Evolutionary conservation across 192 early-diverging fungal genomes (phyloP).

Genomic region (Linnemannia exigua): DNA sequence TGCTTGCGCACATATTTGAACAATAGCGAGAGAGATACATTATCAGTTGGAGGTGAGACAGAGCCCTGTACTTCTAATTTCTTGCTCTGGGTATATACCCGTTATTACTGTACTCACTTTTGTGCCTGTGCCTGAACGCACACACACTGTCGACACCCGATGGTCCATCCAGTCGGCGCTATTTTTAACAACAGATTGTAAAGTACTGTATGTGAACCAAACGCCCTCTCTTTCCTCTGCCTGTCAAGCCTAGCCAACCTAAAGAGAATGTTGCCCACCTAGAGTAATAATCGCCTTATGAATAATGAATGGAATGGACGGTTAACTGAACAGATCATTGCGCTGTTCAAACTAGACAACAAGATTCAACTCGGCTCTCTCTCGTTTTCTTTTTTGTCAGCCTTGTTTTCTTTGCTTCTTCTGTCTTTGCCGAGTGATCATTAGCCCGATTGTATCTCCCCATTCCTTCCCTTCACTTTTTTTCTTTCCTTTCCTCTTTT

Average conservation of each 20-base stretch:
- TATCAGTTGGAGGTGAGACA: neutral
- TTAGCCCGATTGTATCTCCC: neutral
- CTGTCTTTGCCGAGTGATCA: neutral
- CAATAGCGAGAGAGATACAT: neutral
- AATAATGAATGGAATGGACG: neutral
- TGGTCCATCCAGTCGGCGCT: neutral
- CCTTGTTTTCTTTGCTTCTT: conserved; percentile 2
- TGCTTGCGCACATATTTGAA: neutral
- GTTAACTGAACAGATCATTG: neutral
- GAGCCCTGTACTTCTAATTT: neutral
- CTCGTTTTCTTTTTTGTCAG: neutral
- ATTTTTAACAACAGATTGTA: neutral
- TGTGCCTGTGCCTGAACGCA: neutral
- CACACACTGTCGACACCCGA: neutral
- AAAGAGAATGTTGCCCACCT: neutral
- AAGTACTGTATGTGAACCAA: neutral
- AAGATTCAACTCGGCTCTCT: neutral
- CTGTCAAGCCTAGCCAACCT: neutral
- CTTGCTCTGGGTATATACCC: neutral
- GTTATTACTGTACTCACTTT: neutral
- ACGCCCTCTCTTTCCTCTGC: too few relatives aligned
- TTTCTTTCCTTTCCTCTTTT: neutral
- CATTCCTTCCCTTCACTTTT: neutral
- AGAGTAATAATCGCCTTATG: neutral
- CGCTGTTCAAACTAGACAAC: neutral